phyloP scores from a whole-genome alignment of 2,329 filamentous ascomycete genomes.

The Colletotrichum orbiculare region DNA sequence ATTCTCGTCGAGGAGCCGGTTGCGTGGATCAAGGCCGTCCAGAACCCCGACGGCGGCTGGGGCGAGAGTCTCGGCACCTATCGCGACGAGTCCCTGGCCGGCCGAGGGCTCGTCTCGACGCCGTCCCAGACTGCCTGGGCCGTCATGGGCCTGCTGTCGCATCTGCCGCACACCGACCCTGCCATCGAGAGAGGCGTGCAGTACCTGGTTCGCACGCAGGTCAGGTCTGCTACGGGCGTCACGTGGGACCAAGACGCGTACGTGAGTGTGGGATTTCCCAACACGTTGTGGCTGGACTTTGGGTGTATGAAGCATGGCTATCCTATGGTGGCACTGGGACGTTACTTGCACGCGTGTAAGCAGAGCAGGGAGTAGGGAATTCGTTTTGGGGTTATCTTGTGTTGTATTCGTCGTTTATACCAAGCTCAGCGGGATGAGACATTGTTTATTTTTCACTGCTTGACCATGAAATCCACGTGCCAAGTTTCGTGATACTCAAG shows the following conservation, averaged over 20 bases:
- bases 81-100: conserved; percentile 10
- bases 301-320: conserved; percentile 16
- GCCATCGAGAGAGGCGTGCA: conserved; percentile 14
- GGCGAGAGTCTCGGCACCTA: conserved; percentile 20
- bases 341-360: conserved; percentile 21
- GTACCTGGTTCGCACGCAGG: neutral
- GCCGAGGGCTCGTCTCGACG: conserved; percentile 6
- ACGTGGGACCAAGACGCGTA: conserved; percentile 25
- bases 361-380: neutral
- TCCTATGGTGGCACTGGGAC: conserved; percentile 19
- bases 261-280: conserved; percentile 17
- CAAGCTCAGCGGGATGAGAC: too few relatives aligned
- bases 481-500: too few relatives aligned
- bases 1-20: neutral
- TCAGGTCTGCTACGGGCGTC: neutral
- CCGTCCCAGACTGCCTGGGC: conserved; percentile 18
- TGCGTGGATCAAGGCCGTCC: conserved; percentile 6
- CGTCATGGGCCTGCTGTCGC: conserved; percentile 7
- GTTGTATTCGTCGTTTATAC: neutral
- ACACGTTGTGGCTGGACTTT: conserved; percentile 22
- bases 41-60: conserved; percentile 21
- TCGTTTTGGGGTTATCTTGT: neutral
- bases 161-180: neutral
- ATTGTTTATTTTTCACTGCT: too few relatives aligned
- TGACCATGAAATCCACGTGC: too few relatives aligned